Base-by-base conservation (phyloP, 306 rosid genomes). In the Vigna reflexopilosa region DNA sequence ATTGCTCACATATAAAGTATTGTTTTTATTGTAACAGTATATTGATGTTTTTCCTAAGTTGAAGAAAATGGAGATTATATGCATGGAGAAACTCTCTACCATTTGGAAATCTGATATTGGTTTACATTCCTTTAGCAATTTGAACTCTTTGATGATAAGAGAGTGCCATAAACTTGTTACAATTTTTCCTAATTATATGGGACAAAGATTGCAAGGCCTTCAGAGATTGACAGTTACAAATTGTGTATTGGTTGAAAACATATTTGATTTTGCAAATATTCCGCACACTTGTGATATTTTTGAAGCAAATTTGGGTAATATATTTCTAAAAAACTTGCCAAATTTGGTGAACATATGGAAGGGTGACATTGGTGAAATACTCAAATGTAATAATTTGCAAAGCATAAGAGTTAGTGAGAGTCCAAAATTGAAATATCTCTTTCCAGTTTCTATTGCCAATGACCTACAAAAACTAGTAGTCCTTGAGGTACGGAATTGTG, bases 401-500 rank as follows among this genome's bases (percentile, higher is more conserved):
- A 8, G 0, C n/a, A 15, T 83, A 36, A 0, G 0, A 0, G 52
- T 59, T 14, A 0, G 0, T 4, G 0, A 0, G 1, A 32, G 83
- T 48, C 1, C 7, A 32, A 26, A 22, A 0, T 44, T 78, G 44
- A 16, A 70, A 42, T 47, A 68, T 73, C 22, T 83, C 14, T 78
- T 83, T 36, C 83, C 86, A 51, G 7, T 63, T 67, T 51, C 85
- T 20, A n/a, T 84, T 26, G 67, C 72, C 59, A 84, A 6, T 7
- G 52, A 6, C 54, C 73, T 81, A 51, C 2, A 52, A 14, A 80
- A 49, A 2, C 26, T 63, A 1, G 28, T 65, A 34, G 0, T 4
- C 22, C 32, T 84, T 72, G 0, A 0, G 4, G 16, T 80, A 34
- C 0, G 0, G 0, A 0, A 4, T 0, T 83, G 82, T 14, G 0